Conservation (phyloP, 2,329 filamentous ascomycete species). For the Drechslerella coelobrocha region DNA sequence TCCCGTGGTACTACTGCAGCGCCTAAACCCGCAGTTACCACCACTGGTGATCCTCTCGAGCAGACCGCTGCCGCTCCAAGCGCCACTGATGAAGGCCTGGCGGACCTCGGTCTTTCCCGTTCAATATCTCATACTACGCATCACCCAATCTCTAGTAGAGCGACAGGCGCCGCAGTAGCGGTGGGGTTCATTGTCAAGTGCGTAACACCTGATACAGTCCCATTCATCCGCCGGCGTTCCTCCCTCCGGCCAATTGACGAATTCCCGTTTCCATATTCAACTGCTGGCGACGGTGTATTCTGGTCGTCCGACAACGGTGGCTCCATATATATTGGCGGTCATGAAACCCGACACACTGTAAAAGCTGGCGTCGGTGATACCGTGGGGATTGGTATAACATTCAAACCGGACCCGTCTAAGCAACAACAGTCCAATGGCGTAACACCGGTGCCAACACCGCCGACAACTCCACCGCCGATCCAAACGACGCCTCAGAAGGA, state of each 20-base stretch:
- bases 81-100: slow-evolving; percentile 26
- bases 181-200: slow-evolving; percentile 48
- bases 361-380: slow-evolving; percentile 40
- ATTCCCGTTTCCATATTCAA: slow-evolving; percentile 45
- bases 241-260: slow-evolving; percentile 46
- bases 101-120: slow-evolving; percentile 39
- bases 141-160: slow-evolving; percentile 21
- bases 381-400: slow-evolving; percentile 40
- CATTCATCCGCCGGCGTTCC: slow-evolving; percentile 43
- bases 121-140: slow-evolving; percentile 34
- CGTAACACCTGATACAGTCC: slow-evolving; percentile 46
- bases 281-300: slow-evolving; percentile 33
- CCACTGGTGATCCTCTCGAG: no score
- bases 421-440: slow-evolving; percentile 19
- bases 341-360: slow-evolving; percentile 25
- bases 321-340: slow-evolving; percentile 26
- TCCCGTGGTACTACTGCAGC: neutral
- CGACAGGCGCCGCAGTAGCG: slow-evolving; percentile 31
- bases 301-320: slow-evolving; percentile 44
- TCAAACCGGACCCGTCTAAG: slow-evolving; percentile 26
- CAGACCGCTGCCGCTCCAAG: no score
- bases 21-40: neutral
- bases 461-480: slow-evolving; percentile 30
- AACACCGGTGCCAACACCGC: slow-evolving; percentile 43
- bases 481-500: slow-evolving; percentile 25